Evolutionary conservation across 1,284 basidiomycete species (phyloP).

Genomic region (Pyrrhoderma noxium): DNA sequence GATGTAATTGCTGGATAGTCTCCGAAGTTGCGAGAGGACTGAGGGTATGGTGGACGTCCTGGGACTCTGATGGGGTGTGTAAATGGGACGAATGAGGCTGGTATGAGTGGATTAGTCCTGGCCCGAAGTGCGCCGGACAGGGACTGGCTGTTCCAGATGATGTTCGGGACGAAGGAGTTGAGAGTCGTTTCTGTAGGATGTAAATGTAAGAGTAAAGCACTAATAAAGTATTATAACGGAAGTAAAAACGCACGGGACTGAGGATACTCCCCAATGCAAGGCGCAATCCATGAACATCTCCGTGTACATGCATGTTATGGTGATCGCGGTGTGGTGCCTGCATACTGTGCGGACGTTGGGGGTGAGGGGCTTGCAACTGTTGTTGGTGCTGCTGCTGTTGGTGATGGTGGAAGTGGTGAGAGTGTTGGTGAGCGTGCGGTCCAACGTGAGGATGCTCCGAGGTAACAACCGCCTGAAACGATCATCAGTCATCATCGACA

Average conservation of each 20-base stretch:
- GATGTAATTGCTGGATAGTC: no score
- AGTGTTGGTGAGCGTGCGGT: slow-evolving; percentile 6
- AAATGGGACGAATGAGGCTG: slow-evolving; percentile 12
- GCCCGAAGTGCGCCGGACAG: slow-evolving; percentile 26
- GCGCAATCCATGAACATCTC: slow-evolving; percentile 25
- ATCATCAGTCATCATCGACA: no score
- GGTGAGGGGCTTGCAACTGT: neutral
- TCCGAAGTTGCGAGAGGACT: no score
- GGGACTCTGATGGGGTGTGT: slow-evolving; percentile 12
- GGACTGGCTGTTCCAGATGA: slow-evolving; percentile 36
- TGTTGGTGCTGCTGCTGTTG: slow-evolving; percentile 3
- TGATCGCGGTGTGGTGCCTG: neutral
- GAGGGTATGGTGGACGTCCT: no score
- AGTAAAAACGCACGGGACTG: slow-evolving; percentile 33
- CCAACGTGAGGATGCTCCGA: neutral
- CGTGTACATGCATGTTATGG: neutral
- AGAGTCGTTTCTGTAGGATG: slow-evolving; percentile 34
- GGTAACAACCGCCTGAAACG: slow-evolving; percentile 3
- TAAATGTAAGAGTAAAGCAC: slow-evolving; percentile 2
- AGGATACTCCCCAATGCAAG: slow-evolving; percentile 44
- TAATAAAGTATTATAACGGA: neutral
- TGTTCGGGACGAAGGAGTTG: slow-evolving; percentile 29
- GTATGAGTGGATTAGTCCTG: slow-evolving; percentile 14
- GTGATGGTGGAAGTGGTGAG: neutral
- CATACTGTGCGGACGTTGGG: no score